Evolutionary conservation across 192 early-diverging fungal genomes (phyloP), one percentile per base, ranked within the genome.

Genomic region (Coemansia biformis): DNA sequence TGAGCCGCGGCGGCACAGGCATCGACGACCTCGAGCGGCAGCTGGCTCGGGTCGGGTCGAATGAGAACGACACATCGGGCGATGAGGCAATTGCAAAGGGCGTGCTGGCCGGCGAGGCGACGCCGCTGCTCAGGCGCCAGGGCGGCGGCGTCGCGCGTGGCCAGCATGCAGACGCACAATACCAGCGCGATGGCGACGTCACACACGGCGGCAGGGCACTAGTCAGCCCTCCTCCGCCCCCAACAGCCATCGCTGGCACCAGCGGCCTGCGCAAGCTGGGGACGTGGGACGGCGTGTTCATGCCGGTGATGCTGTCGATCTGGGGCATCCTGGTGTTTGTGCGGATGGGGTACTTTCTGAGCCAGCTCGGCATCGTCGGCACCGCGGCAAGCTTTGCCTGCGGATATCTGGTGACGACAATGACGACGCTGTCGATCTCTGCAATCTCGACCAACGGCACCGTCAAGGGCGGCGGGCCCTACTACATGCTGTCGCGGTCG

Each of bases 321-420:
- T 86, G 84, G 84, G 80, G 82, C 35, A 83, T 86, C 43, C 71
- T 86, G 55, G 61, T 82, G 26, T 86, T 80, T 52, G 66, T 86
- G 43, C 81, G 83, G 16, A 83, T 86, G 54, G 83, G 84, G 1
- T 84, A 75, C 54, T 78, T 84, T 30, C 66, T 86, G 13, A 66
- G 77, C 42, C 80, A 84, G 47, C 77, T 76, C 11, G 84, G 84
- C 22, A 61, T 86, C 11, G 31, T 81, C 15, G 82, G 81, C 22
- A 83, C 83, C 4, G 53, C 81, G 35, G 68, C 46, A 35, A 76
- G 81, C 64, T 84, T 84, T 53, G 53, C 69, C 4, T 72, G 78
- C 8, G 79, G 80, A 2, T 84, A 83, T 45, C 3, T 60, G 26
- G 76, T 83, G 30, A 82, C 80, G n/a, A 62, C 78, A 37, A 66